These are phyloP conservation scores for Colletotrichum acutatum DNA, from an alignment of 2,329 filamentous ascomycete species.

Conservation along the genomic window DNA sequence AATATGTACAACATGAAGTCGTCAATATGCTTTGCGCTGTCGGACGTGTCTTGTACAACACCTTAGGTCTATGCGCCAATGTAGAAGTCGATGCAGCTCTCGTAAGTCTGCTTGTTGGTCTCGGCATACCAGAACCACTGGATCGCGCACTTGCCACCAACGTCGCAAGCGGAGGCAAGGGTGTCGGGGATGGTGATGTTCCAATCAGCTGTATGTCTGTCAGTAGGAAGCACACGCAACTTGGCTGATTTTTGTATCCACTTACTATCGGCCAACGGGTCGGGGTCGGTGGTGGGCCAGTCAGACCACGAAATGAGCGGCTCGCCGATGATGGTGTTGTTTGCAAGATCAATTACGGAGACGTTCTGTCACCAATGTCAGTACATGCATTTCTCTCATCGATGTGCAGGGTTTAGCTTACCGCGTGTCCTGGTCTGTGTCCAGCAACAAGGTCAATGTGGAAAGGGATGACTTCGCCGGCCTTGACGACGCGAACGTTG, in stretches of 20 bases:
- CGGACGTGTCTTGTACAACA: too few relatives aligned
- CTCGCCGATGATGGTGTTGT: constrained; percentile 59
- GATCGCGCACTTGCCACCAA: constrained; percentile 58
- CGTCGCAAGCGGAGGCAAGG: constrained; percentile 57
- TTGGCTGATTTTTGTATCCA: constrained; percentile 45
- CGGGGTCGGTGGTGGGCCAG: constrained; percentile 34
- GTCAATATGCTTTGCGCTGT: neutral
- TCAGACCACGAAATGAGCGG: constrained; percentile 57
- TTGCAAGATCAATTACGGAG: constrained; percentile 57
- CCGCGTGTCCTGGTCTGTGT: constrained; percentile 46
- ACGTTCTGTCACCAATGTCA: constrained; percentile 50
- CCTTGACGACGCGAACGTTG: constrained; percentile 39
- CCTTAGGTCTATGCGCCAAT: neutral
- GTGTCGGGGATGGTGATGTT: constrained; percentile 64
- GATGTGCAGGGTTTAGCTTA: constrained; percentile 14
- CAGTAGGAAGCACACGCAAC: constrained; percentile 36
- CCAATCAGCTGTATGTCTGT: constrained; percentile 53
- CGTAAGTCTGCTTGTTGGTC: constrained; percentile 69
- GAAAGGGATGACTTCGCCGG: constrained; percentile 50
- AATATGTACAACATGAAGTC: neutral
- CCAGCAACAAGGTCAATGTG: constrained; percentile 51
- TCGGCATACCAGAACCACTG: constrained; percentile 73
- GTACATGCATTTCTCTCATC: constrained; percentile 32
- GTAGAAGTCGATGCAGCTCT: constrained; percentile 70
- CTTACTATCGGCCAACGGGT: constrained; percentile 34